These are phyloP conservation scores for Tricharina praecox DNA, from an alignment of 495 filamentous ascomycete genomes.

Conservation along the genomic window DNA sequence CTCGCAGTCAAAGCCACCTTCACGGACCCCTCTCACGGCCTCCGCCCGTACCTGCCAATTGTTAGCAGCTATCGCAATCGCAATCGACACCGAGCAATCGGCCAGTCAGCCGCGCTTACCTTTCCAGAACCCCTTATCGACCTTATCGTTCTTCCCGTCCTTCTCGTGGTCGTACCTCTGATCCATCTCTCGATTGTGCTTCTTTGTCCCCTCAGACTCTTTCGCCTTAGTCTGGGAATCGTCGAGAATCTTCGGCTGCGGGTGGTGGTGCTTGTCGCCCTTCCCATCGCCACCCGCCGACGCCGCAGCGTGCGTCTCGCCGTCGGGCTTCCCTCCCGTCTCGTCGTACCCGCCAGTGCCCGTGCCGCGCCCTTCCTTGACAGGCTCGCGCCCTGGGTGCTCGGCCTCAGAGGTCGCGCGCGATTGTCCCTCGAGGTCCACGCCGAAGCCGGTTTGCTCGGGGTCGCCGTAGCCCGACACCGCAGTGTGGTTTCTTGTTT, in stretches of 20 bases:
- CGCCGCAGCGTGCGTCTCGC: neutral
- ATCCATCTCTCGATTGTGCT: slow-evolving; percentile 18
- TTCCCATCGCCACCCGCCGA: too few relatives aligned
- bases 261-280: too few relatives aligned
- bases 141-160: slow-evolving; percentile 10
- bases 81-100: neutral
- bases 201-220: slow-evolving; percentile 3
- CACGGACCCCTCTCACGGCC: slow-evolving; percentile 5
- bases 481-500: too few relatives aligned
- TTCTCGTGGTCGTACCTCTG: slow-evolving; percentile 9
- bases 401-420: slow-evolving; percentile 9
- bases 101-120: too few relatives aligned
- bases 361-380: slow-evolving; percentile 13
- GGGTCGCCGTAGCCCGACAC: slow-evolving; percentile 17
- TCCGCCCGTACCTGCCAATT: neutral
- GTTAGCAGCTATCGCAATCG: neutral
- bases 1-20: too few relatives aligned
- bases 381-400: slow-evolving; percentile 18
- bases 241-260: neutral
- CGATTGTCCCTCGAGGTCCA: neutral
- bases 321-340: slow-evolving; percentile 6
- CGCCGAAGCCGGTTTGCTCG: slow-evolving; percentile 13
- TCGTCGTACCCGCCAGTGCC: slow-evolving; percentile 8
- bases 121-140: slow-evolving; percentile 18
- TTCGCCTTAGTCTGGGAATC: neutral